phyloP scores from a whole-genome alignment of 805 yeast genomes.

The Torulaspora indica region DNA sequence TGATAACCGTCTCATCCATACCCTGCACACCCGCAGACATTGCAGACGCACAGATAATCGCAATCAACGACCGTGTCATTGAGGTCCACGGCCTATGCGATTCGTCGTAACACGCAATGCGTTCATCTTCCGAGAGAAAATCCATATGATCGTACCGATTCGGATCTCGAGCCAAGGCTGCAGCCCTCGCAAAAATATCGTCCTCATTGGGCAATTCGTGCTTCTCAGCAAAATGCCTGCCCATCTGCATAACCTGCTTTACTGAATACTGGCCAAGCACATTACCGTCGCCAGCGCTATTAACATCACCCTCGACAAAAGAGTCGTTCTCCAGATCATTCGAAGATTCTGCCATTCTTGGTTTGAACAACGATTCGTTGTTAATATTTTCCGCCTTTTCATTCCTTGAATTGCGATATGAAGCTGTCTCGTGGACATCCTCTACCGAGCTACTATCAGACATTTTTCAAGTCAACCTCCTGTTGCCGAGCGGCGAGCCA shows the following conservation, averaged over 20 bases:
- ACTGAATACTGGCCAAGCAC: slow-evolving; percentile 55
- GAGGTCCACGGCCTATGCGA: slow-evolving; percentile 43
- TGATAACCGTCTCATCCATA: slow-evolving; percentile 72
- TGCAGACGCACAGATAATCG: slow-evolving; percentile 60
- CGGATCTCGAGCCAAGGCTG: slow-evolving; percentile 63
- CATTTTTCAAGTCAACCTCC: neutral
- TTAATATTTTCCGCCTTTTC: neutral
- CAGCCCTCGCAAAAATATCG: slow-evolving; percentile 59
- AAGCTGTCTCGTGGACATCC: slow-evolving; percentile 4
- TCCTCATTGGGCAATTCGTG: slow-evolving; percentile 46
- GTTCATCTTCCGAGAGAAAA: slow-evolving; percentile 53
- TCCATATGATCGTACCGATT: slow-evolving; percentile 53
- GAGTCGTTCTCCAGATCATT: slow-evolving; percentile 5
- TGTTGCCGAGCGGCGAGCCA: too few relatives aligned
- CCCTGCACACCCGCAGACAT: slow-evolving; percentile 79
- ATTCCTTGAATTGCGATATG: slow-evolving; percentile 1
- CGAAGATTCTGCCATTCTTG: slow-evolving; percentile 6
- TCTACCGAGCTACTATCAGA: slow-evolving; percentile 6
- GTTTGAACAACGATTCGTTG: slow-evolving; percentile 8
- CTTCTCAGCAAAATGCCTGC: slow-evolving; percentile 57
- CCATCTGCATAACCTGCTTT: slow-evolving; percentile 64
- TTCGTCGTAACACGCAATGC: slow-evolving; percentile 46
- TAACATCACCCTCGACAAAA: slow-evolving; percentile 3
- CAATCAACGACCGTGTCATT: slow-evolving; percentile 43
- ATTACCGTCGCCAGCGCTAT: slow-evolving; percentile 31